Evolutionary conservation across 345 rosid genomes (phyloP).

Genomic region (Eucalyptus tenuipes): DNA sequence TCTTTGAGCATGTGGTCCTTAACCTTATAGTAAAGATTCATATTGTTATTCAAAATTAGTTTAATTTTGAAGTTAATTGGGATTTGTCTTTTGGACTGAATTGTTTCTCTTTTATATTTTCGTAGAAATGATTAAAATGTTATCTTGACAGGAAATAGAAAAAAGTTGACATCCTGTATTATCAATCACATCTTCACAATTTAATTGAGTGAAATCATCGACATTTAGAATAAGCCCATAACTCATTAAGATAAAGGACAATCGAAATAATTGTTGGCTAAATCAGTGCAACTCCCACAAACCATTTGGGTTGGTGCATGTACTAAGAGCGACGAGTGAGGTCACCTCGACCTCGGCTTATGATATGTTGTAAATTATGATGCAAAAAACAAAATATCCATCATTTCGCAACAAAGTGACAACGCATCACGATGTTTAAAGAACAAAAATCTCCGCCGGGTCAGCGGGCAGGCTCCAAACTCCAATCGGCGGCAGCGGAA

Average conservation of each 20-base stretch:
- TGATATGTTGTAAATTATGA: no score
- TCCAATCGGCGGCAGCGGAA: background rate
- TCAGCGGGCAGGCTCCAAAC: background rate
- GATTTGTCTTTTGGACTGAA: background rate
- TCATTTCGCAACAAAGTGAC: fast-evolving
- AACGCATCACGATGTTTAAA: background rate
- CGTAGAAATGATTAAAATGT: background rate
- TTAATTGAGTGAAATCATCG: background rate
- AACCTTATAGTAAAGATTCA: fast-evolving
- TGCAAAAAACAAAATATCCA: background rate
- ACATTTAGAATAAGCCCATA: fast-evolving
- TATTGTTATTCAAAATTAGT: fast-evolving
- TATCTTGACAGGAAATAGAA: fast-evolving
- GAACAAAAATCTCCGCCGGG: background rate
- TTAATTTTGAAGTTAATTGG: no score
- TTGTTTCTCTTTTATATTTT: no score
- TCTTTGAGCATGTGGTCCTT: fast-evolving
- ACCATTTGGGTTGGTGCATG: no score
- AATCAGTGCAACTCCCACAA: background rate
- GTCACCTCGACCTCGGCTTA: no score
- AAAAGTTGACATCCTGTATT: background rate
- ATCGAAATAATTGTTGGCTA: background rate
- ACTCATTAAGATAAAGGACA: background rate
- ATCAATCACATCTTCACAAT: background rate
- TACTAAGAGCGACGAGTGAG: background rate